phyloP scores from a whole-genome alignment of 129 eudicot species.

The Smallanthus sonchifolius region DNA sequence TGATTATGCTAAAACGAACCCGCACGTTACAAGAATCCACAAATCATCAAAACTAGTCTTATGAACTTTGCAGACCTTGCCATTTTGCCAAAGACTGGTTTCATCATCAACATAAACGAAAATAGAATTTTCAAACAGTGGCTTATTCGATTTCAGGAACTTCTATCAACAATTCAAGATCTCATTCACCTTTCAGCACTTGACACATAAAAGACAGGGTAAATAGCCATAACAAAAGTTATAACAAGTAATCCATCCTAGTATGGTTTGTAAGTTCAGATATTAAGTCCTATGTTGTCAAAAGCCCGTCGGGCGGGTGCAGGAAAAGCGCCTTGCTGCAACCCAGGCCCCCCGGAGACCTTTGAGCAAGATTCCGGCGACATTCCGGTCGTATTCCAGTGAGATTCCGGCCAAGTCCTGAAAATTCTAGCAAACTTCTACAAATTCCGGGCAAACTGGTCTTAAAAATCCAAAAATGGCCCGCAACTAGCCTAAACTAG shows the following conservation, averaged over 20 bases:
- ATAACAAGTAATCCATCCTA: background rate
- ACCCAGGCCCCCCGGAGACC: too few species aligned
- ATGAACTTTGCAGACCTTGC: background rate
- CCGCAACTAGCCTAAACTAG: too few species aligned
- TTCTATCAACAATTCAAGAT: background rate
- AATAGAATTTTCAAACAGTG: background rate
- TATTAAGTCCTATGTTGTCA: too few species aligned
- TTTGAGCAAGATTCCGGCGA: too few species aligned
- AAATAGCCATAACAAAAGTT: background rate
- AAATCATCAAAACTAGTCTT: background rate
- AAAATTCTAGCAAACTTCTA: too few species aligned
- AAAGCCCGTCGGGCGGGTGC: too few species aligned
- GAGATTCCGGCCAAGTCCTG: too few species aligned
- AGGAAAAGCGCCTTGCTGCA: too few species aligned
- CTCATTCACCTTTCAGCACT: background rate
- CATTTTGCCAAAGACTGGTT: conserved; percentile 4
- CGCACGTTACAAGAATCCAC: background rate
- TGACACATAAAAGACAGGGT: background rate
- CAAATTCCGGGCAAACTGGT: too few species aligned
- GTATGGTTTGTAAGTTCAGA: background rate
- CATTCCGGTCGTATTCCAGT: too few species aligned
- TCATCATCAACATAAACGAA: background rate
- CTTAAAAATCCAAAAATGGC: too few species aligned
- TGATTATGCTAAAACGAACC: conserved; percentile 3
- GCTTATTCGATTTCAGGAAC: background rate